Evolutionary conservation across 139 green algal species (phyloP).

Genomic region (Picochlorum costavermella): DNA sequence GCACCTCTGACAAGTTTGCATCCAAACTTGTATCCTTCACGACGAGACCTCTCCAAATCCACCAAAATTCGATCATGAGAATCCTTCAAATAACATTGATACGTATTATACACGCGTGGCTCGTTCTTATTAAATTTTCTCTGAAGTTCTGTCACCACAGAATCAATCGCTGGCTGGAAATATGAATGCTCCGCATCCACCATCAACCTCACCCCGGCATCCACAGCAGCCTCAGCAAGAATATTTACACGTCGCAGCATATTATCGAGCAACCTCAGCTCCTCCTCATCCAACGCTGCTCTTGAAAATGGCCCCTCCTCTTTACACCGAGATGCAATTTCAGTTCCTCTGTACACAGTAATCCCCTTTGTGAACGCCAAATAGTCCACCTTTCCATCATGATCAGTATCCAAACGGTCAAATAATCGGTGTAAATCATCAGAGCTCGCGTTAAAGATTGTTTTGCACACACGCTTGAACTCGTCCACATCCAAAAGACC

Average conservation of each 20-base stretch:
- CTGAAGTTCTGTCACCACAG: constrained; percentile 60
- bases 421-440: constrained; percentile 29
- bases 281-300: constrained; percentile 39
- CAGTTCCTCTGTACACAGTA: constrained; percentile 9
- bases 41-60: constrained; percentile 56
- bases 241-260: constrained; percentile 55
- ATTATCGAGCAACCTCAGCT: constrained; percentile 56
- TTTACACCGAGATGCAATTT: constrained; percentile 43
- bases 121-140: constrained; percentile 53
- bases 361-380: constrained; percentile 11
- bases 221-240: constrained; percentile 30
- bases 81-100: constrained; percentile 78
- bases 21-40: constrained; percentile 47
- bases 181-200: constrained; percentile 85
- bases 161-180: constrained; percentile 84
- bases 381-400: constrained; percentile 13
- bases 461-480: constrained; percentile 36
- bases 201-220: constrained; percentile 61
- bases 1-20: constrained; percentile 57
- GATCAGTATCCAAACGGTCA: constrained; percentile 26
- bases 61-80: constrained; percentile 32
- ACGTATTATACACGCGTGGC: constrained; percentile 69
- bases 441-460: constrained; percentile 28
- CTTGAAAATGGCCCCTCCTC: constrained; percentile 32
- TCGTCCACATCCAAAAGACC: constrained; percentile 32